phyloP scores from a whole-genome alignment of 148 eudicot species.

The Persicaria tinctoria region DNA sequence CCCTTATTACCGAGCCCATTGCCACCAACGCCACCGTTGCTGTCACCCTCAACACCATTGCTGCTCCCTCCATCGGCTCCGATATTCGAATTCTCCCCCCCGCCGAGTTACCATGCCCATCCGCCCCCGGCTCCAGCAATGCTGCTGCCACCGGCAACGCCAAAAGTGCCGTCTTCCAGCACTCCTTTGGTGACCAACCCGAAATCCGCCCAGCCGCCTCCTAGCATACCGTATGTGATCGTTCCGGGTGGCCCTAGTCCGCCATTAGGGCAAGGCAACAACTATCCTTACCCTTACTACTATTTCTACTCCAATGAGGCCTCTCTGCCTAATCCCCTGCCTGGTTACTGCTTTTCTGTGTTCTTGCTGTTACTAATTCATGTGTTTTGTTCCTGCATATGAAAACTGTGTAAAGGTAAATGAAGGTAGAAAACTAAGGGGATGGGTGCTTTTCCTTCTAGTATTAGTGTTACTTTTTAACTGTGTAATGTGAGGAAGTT shows the following conservation, averaged over 20 bases:
- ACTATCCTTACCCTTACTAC: conserved; percentile 61
- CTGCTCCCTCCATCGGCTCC: conserved; percentile 8
- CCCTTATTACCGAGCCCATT: conserved; percentile 13
- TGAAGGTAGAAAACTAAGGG: neutral
- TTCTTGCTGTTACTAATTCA: neutral
- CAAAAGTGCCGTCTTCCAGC: conserved; percentile 23
- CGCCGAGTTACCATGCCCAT: conserved; percentile 13
- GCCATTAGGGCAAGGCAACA: conserved; percentile 21
- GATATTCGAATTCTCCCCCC: neutral
- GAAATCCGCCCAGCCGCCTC: conserved; percentile 24
- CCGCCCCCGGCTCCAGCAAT: conserved; percentile 19
- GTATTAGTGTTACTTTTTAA: neutral
- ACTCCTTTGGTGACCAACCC: conserved; percentile 14
- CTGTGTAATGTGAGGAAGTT: neutral
- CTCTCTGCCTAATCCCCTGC: neutral
- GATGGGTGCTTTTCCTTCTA: neutral
- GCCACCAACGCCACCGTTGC: conserved; percentile 19
- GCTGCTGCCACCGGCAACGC: conserved; percentile 18
- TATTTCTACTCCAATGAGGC: conserved; percentile 50
- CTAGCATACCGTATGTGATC: conserved; percentile 24
- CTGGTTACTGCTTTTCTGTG: neutral
- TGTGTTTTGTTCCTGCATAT: neutral
- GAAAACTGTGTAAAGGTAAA: neutral
- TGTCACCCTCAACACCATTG: conserved; percentile 14
- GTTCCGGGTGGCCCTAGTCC: conserved; percentile 35